Percentiles rank a stretch among this genome's conserved stretches.
Conservation (phyloP, 2,329 filamentous ascomycete genomes). For the Diaporthe vexans region DNA sequence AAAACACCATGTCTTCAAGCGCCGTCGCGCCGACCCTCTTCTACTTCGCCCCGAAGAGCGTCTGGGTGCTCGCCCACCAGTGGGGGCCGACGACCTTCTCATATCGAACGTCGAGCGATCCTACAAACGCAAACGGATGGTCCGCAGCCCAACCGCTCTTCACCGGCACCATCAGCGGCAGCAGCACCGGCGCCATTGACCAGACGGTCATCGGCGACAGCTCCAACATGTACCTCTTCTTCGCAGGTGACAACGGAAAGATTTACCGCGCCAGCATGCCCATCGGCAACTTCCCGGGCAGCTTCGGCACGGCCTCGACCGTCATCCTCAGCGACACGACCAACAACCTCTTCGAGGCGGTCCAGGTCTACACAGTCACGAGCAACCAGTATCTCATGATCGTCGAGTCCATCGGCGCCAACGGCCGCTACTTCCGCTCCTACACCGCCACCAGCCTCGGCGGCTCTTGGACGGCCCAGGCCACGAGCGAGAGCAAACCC, state of each 20-base stretch:
- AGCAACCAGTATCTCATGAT: constrained; percentile 75
- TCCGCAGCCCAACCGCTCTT: constrained; percentile 67
- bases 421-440: constrained; percentile 76
- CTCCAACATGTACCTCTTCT: constrained; percentile 76
- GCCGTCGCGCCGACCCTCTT: constrained; percentile 74
- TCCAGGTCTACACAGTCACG: constrained; percentile 74
- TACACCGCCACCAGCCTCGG: constrained; percentile 71
- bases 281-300: constrained; percentile 71
- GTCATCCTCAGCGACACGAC: constrained; percentile 65
- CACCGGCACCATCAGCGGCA: constrained; percentile 64
- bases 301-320: constrained; percentile 66
- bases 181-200: constrained; percentile 70
- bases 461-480: constrained; percentile 72
- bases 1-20: constrained; percentile 62
- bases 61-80: constrained; percentile 77
- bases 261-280: constrained; percentile 76
- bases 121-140: constrained; percentile 71
- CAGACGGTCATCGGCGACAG: constrained; percentile 74
- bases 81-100: constrained; percentile 73
- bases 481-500: constrained; percentile 67
- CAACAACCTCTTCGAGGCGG: constrained; percentile 75
- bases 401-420: constrained; percentile 71
- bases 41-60: constrained; percentile 71
- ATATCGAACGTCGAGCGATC: constrained; percentile 71
- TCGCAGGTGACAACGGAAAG: constrained; percentile 75